These are phyloP conservation scores for Gossypium aridum DNA, from an alignment of 441 rosid species.

Conservation along the genomic window DNA sequence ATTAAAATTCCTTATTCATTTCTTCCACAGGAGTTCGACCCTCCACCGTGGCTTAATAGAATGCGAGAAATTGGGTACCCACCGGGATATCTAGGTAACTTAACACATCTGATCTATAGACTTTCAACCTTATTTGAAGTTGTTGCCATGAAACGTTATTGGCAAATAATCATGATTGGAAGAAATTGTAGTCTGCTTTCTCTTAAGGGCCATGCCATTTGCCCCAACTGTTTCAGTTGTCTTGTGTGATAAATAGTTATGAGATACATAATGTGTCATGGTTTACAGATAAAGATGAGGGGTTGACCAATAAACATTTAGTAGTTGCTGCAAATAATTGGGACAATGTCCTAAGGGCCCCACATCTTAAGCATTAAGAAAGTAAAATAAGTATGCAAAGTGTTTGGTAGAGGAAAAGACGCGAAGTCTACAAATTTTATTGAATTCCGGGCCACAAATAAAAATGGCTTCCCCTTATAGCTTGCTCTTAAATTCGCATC, in stretches of 20 bases:
- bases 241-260: background rate
- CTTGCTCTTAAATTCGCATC: background rate
- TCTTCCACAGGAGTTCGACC: conserved; percentile 70
- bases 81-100: conserved; percentile 83
- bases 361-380: background rate
- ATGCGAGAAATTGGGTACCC: conserved; percentile 98
- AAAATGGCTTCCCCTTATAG: background rate
- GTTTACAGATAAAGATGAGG: background rate
- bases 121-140: background rate
- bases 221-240: background rate
- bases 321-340: background rate
- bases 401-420: background rate
- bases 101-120: background rate
- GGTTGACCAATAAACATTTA: background rate
- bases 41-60: conserved; percentile 97
- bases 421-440: background rate
- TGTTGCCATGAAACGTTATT: background rate
- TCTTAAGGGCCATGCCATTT: background rate
- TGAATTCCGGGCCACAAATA: background rate
- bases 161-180: background rate
- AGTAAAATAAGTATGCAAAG: background rate
- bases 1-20: conserved; percentile 1
- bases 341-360: background rate
- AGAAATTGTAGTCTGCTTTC: conserved; percentile 1
- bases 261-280: background rate